Evolutionary conservation across 1,284 basidiomycete species (phyloP).

Genomic region (Cryptococcus amylolentus): DNA sequence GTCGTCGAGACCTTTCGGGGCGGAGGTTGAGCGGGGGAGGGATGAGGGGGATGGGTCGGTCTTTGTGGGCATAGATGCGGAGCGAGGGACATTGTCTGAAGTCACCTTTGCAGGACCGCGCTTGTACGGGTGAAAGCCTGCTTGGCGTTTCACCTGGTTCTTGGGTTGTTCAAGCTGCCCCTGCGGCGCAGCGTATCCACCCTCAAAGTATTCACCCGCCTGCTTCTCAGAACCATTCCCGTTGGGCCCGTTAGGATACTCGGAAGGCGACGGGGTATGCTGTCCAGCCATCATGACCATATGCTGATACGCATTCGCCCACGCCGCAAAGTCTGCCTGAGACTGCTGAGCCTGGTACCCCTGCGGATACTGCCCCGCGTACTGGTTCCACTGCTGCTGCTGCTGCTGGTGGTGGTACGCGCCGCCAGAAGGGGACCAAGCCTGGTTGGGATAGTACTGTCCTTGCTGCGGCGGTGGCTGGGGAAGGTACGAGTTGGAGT

Average conservation of each 20-base stretch:
- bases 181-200: constrained; percentile 3
- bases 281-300: constrained; percentile 38
- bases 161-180: constrained; percentile 2
- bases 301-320: constrained; percentile 47
- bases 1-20: neutral
- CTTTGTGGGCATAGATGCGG: constrained; percentile 17
- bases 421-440: too few species aligned
- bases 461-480: neutral
- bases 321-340: constrained; percentile 42
- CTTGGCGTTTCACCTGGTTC: constrained; percentile 1
- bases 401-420: too few species aligned
- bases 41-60: constrained; percentile 1
- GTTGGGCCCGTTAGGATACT: constrained; percentile 16
- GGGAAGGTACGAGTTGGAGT: constrained; percentile 13
- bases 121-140: constrained; percentile 34
- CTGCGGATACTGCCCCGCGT: constrained; percentile 1
- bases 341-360: constrained; percentile 38
- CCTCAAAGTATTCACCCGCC: constrained; percentile 6
- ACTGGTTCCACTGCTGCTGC: too few species aligned
- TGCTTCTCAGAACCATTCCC: constrained; percentile 22
- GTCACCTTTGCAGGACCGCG: constrained; percentile 21
- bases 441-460: too few species aligned
- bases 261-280: constrained; percentile 17
- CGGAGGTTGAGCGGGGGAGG: constrained; percentile 10
- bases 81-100: constrained; percentile 18